These are phyloP conservation scores for Trifolium repens DNA, from an alignment of 306 rosid genomes.

Conservation along the genomic window DNA sequence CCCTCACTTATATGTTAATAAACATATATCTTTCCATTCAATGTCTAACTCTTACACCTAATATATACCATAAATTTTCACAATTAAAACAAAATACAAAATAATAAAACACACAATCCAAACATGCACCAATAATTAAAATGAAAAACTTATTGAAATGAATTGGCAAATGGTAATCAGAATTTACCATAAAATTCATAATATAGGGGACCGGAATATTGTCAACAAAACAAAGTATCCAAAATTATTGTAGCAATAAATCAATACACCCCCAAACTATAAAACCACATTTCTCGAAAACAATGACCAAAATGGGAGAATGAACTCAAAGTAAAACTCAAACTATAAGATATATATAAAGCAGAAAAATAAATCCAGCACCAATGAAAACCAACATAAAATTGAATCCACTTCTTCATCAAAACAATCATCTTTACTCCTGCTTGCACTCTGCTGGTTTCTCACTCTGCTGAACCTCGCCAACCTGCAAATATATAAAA, in stretches of 20 bases:
- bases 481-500: neutral
- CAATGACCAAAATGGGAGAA: slow-evolving; percentile 6
- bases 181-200: neutral
- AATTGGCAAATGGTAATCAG: neutral
- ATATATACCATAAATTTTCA: neutral
- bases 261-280: neutral
- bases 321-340: slow-evolving; percentile 34
- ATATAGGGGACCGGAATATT: neutral
- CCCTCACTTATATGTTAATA: neutral
- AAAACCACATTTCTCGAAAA: slow-evolving; percentile 44
- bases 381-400: slow-evolving; percentile 2
- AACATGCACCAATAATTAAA: neutral
- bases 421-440: slow-evolving; percentile 47
- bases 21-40: neutral
- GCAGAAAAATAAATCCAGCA: slow-evolving; percentile 41
- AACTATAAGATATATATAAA: slow-evolving; percentile 25
- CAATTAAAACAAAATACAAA: neutral
- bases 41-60: no score
- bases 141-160: neutral
- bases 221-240: neutral
- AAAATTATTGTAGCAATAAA: neutral
- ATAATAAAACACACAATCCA: neutral
- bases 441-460: slow-evolving; percentile 85
- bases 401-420: neutral
- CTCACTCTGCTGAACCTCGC: slow-evolving; percentile 59